Conservation (phyloP, 306 rosid species). For the Urtica urens region DNA sequence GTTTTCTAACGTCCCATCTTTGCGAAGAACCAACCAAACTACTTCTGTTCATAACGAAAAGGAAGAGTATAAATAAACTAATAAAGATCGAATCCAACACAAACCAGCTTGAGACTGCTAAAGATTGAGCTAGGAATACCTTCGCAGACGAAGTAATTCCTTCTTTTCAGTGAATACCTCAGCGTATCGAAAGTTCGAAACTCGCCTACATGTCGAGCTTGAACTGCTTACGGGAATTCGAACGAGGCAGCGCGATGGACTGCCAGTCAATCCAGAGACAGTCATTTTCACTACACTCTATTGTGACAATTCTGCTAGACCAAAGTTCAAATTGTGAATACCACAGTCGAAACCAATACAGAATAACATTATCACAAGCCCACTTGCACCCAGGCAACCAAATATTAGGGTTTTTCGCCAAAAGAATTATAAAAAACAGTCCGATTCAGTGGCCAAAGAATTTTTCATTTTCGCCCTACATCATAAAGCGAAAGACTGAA, state of each 20-base stretch:
- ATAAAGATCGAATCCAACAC: too few species aligned
- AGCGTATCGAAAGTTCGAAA: constrained; percentile 17
- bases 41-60: constrained; percentile 14
- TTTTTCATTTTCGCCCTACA: too few species aligned
- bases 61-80: background rate
- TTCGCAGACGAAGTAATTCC: constrained; percentile 26
- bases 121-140: constrained; percentile 49
- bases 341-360: background rate
- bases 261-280: constrained; percentile 43
- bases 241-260: constrained; percentile 46
- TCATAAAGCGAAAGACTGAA: too few species aligned
- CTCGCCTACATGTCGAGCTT: constrained; percentile 16
- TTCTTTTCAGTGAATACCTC: constrained; percentile 20
- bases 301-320: background rate
- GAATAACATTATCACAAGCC: background rate
- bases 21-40: constrained; percentile 21
- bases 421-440: too few species aligned
- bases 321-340: constrained; percentile 3
- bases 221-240: constrained; percentile 26
- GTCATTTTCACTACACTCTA: constrained; percentile 25
- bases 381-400: too few species aligned
- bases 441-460: too few species aligned
- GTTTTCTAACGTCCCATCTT: constrained; percentile 16
- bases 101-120: too few species aligned
- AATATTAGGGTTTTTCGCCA: too few species aligned